Percentiles rank a stretch among this genome's conserved stretches.
These are phyloP conservation scores for Voacanga thouarsii DNA, from an alignment of 257 asterid species.

Conservation along the genomic window DNA sequence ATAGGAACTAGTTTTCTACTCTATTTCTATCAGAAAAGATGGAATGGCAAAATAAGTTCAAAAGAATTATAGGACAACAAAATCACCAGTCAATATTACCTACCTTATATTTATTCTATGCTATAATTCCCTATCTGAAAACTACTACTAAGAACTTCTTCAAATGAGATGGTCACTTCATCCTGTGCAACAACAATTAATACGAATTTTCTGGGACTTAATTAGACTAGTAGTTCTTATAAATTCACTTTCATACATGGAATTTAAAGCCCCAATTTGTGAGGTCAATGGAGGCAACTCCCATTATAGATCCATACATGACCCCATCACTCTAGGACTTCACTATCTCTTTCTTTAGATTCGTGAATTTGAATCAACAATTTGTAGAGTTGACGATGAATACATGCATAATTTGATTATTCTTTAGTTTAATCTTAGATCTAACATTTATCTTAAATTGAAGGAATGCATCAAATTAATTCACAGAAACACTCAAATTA, in stretches of 20 bases:
- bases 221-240: neutral
- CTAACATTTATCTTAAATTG: no score
- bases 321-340: no score
- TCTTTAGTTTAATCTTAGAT: no score
- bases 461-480: no score
- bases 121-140: neutral
- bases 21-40: conserved; percentile 44
- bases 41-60: neutral
- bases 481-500: no score
- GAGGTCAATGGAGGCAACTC: neutral
- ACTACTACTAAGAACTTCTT: neutral
- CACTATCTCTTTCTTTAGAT: no score
- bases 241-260: neutral
- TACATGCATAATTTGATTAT: no score
- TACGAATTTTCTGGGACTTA: neutral
- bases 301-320: no score
- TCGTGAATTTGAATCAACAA: no score
- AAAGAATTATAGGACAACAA: conserved; percentile 6
- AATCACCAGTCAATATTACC: neutral
- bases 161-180: neutral
- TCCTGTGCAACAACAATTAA: neutral
- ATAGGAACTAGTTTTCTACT: conserved; percentile 95
- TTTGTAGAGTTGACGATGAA: no score
- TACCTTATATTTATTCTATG: neutral
- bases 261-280: neutral